A percentile compares a stretch with the other conserved stretches of the same genome.
Evolutionary conservation across 2,329 filamentous ascomycete genomes (phyloP).

Genomic region (Fusarium anguioides): DNA sequence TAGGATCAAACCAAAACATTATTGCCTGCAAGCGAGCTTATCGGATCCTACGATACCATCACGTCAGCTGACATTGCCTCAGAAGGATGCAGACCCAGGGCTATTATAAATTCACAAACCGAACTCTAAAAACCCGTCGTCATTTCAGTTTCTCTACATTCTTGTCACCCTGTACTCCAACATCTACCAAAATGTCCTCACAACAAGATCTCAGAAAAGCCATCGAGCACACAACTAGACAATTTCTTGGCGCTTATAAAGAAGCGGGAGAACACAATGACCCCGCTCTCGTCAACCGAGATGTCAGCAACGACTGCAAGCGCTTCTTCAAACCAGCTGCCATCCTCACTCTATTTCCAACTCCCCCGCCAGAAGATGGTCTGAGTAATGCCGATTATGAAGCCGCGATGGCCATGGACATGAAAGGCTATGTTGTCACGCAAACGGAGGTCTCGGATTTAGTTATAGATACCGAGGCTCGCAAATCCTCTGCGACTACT

Average conservation of each 20-base stretch:
- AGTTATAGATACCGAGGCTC: conserved; percentile 7
- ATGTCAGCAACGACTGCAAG: conserved; percentile 16
- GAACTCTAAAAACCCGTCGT: no score
- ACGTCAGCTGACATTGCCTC: neutral
- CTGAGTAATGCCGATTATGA: conserved; percentile 21
- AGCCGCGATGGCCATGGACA: conserved; percentile 4
- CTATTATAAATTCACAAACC: neutral
- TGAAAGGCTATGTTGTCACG: neutral
- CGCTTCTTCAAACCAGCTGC: conserved; percentile 15
- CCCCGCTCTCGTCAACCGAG: conserved; percentile 24
- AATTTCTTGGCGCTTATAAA: conserved; percentile 17
- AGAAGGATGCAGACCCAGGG: no score
- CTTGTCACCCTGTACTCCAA: neutral
- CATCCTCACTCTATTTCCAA: neutral
- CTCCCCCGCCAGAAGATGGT: neutral
- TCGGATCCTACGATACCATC: no score
- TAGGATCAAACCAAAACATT: no score
- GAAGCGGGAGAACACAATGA: conserved; percentile 16
- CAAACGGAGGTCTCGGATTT: conserved; percentile 3
- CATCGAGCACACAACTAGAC: conserved; percentile 5
- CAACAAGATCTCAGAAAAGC: neutral
- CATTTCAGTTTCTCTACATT: neutral
- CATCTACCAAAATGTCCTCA: neutral
- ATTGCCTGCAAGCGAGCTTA: no score
- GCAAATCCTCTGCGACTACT: conserved; percentile 7